A percentile compares a stretch with the other conserved stretches of the same genome.
These are phyloP conservation scores for Rhodamnia rubescens DNA, from an alignment of 345 rosid species.

Conservation along the genomic window DNA sequence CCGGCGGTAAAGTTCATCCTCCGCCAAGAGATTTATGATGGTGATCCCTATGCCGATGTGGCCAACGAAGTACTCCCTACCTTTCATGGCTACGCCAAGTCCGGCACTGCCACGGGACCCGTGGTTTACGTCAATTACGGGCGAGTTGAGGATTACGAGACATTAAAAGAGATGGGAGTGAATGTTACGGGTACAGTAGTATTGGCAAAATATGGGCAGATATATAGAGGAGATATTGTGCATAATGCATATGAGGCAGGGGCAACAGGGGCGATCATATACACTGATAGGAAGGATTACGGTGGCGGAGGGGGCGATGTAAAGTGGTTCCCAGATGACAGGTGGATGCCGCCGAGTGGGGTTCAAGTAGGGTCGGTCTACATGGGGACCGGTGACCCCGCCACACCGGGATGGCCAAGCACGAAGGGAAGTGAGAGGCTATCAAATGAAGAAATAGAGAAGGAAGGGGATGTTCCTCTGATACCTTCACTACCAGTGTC, in stretches of 20 bases:
- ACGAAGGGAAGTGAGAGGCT: conserved; percentile 62
- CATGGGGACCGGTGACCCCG: conserved; percentile 56
- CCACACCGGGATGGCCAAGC: conserved; percentile 86
- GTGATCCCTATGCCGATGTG: conserved; percentile 53
- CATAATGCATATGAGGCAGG: conserved; percentile 52
- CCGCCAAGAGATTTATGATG: conserved; percentile 39
- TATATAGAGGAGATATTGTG: conserved; percentile 75
- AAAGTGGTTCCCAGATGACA: conserved; percentile 51
- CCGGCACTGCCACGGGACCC: conserved; percentile 47
- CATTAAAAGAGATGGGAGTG: conserved; percentile 34
- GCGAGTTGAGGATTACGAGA: conserved; percentile 43
- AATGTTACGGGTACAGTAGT: conserved; percentile 37
- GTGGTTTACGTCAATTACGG: conserved; percentile 71
- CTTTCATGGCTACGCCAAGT: conserved; percentile 72
- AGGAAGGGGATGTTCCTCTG: conserved; percentile 34
- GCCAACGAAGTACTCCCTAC: conserved; percentile 59
- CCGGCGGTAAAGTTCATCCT: conserved; percentile 27
- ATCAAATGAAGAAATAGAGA: conserved; percentile 40
- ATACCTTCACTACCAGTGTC: conserved; percentile 80
- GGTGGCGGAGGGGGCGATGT: conserved; percentile 35
- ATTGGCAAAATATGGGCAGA: conserved; percentile 54
- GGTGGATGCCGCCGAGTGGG: conserved; percentile 81
- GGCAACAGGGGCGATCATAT: conserved; percentile 54
- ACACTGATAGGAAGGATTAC: conserved; percentile 60
- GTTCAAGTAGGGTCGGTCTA: conserved; percentile 76